phyloP scores from a whole-genome alignment of 208 protist genomes.

The Porcisia hertigi region DNA sequence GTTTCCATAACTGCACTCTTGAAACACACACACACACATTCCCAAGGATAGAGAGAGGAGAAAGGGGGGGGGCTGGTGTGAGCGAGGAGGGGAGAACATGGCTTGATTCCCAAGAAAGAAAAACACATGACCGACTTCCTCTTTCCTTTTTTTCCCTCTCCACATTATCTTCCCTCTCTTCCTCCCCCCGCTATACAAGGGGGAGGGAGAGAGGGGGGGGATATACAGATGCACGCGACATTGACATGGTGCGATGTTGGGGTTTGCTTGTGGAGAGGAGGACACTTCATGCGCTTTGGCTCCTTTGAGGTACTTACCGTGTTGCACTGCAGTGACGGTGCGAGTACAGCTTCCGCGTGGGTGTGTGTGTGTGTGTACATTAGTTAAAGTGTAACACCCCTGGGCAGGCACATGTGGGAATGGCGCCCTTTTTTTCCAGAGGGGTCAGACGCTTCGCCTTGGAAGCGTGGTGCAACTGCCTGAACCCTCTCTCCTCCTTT shows the following conservation, averaged over 20 bases:
- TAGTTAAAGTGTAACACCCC: background rate
- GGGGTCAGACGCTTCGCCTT: background rate
- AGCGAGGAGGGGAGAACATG: no score
- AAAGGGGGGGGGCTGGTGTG: no score
- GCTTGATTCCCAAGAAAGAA: no score
- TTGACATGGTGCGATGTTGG: background rate
- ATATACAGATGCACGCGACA: background rate
- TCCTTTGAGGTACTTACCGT: no score
- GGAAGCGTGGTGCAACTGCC: no score
- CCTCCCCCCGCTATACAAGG: background rate
- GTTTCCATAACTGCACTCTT: background rate
- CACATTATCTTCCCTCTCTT: background rate
- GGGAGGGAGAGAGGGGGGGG: background rate
- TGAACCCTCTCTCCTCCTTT: background rate
- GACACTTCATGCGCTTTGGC: background rate
- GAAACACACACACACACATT: slow-evolving; percentile 20
- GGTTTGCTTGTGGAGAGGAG: background rate
- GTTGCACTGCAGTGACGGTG: background rate
- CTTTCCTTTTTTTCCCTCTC: background rate
- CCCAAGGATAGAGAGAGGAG: background rate
- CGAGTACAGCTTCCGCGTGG: background rate
- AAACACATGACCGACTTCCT: background rate
- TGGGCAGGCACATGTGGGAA: background rate
- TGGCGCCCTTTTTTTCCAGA: background rate
- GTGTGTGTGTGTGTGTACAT: background rate